These are phyloP conservation scores for Myrica gale DNA, from an alignment of 306 rosid genomes.

Conservation along the genomic window DNA sequence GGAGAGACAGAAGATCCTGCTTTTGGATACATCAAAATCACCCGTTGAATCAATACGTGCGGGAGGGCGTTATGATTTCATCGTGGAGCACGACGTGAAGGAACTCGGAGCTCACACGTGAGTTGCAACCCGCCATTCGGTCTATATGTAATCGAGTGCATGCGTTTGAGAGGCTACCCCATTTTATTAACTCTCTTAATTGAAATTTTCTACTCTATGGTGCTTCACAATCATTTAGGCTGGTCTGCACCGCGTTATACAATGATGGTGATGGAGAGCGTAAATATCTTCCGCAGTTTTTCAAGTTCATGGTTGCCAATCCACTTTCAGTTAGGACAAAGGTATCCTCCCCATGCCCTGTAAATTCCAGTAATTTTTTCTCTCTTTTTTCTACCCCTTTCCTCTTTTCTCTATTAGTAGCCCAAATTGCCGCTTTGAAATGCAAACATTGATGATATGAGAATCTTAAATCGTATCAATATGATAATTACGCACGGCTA, in stretches of 20 bases:
- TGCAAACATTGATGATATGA: not conserved
- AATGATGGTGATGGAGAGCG: constrained; percentile 90
- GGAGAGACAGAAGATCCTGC: constrained; percentile 89
- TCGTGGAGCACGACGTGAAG: constrained; percentile 94
- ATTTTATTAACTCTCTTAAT: not conserved
- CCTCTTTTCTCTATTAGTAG: not conserved
- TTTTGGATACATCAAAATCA: constrained; percentile 80
- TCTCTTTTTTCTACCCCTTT: not conserved
- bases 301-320: constrained; percentile 90
- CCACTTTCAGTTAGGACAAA: constrained; percentile 96
- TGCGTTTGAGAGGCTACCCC: not conserved
- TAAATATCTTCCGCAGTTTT: constrained; percentile 92
- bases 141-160: constrained; percentile 7
- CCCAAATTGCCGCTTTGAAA: not conserved
- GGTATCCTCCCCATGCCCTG: constrained; percentile 44
- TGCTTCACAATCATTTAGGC: constrained; percentile 37
- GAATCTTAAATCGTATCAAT: not conserved
- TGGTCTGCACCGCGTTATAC: constrained; percentile 96
- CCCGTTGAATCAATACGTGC: constrained; percentile 92
- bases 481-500: not conserved
- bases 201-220: constrained; percentile 1
- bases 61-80: constrained; percentile 93
- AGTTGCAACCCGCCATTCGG: constrained; percentile 19
- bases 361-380: not conserved
- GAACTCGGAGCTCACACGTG: constrained; percentile 99